Percentiles rank a stretch among this genome's conserved stretches.
Conservation (phyloP, 345 rosid species). For the Eucalyptus sp. region DNA sequence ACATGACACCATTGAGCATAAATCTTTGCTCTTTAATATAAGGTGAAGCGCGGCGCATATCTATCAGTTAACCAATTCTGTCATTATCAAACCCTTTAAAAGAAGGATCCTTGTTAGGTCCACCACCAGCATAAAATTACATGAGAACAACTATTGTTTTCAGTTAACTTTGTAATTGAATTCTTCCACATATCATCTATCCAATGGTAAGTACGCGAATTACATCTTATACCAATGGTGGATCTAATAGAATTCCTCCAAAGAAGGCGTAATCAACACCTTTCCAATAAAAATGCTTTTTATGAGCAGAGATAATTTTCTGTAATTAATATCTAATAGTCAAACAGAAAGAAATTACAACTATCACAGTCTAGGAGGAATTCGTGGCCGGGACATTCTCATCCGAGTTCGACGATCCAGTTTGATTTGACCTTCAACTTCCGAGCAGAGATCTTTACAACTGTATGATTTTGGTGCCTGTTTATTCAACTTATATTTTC, state of each 20-base stretch:
- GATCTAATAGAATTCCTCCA: background rate
- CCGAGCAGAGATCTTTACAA: background rate
- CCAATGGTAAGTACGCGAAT: background rate
- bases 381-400: too few relatives aligned
- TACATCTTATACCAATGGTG: background rate
- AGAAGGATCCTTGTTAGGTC: background rate
- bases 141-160: background rate
- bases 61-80: accelerated
- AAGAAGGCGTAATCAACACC: background rate
- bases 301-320: background rate
- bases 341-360: background rate
- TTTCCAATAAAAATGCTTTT: background rate
- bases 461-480: background rate
- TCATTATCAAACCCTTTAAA: background rate
- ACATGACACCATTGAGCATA: background rate
- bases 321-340: background rate
- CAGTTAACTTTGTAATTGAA: background rate
- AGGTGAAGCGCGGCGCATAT: accelerated
- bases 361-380: background rate
- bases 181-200: background rate
- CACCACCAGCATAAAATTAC: background rate
- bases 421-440: background rate
- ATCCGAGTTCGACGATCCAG: background rate
- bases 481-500: background rate
- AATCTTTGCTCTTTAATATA: background rate